Evolutionary conservation across 495 filamentous ascomycete species (phyloP).

Genomic region (Podospora fimiseda): DNA sequence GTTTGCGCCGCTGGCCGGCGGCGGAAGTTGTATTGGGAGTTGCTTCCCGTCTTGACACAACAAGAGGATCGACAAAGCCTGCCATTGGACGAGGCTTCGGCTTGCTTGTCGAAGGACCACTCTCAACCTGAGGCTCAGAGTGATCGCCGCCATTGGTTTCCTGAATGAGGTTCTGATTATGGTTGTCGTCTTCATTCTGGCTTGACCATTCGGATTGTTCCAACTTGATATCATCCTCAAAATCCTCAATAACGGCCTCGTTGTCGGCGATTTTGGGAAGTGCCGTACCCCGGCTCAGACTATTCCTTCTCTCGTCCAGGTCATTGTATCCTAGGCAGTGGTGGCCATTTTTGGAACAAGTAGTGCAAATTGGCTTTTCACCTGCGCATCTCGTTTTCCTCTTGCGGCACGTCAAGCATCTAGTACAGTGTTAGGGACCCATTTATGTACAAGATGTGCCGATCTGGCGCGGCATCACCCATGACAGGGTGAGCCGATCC

Average conservation of each 20-base stretch:
- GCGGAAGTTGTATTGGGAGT: conserved; percentile 17
- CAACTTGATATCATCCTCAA: conserved; percentile 17
- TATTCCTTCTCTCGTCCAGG: conserved; percentile 38
- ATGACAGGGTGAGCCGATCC: background rate
- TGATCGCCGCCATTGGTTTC: conserved; percentile 26
- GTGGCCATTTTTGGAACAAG: conserved; percentile 69
- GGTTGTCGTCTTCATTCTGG: conserved; percentile 20
- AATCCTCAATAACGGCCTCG: conserved; percentile 21
- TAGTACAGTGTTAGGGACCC: conserved; percentile 32
- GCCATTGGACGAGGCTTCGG: conserved; percentile 5
- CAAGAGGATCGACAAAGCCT: conserved; percentile 19
- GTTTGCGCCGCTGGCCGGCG: conserved; percentile 8
- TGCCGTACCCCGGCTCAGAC: conserved; percentile 17
- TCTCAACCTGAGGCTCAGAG: conserved; percentile 30
- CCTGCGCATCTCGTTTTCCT: conserved; percentile 80
- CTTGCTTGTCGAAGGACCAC: conserved; percentile 11
- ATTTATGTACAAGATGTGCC: background rate
- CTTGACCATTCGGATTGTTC: conserved; percentile 1
- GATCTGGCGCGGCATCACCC: background rate
- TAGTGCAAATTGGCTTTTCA: conserved; percentile 67
- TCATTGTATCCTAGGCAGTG: conserved; percentile 63
- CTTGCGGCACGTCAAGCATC: conserved; percentile 73
- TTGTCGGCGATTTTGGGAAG: conserved; percentile 19
- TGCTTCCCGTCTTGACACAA: conserved; percentile 18
- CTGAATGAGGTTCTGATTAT: conserved; percentile 24